These are phyloP conservation scores for Ceratocystis cubensis DNA, from an alignment of 2,329 filamentous ascomycete species.

Conservation along the genomic window DNA sequence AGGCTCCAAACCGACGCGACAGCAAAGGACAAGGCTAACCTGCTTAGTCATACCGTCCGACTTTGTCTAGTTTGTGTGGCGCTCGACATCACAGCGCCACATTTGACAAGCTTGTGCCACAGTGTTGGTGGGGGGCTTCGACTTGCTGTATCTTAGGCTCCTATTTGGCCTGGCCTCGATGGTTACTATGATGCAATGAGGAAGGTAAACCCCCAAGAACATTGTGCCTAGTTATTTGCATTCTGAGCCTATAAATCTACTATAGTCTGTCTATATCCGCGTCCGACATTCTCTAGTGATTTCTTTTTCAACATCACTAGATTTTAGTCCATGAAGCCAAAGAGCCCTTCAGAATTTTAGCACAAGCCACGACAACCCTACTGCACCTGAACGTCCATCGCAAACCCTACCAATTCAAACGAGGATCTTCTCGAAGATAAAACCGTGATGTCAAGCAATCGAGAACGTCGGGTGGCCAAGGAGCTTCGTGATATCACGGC, in stretches of 20 bases:
- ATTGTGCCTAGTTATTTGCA: neutral
- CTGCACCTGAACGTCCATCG: neutral
- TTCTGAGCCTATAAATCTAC: neutral
- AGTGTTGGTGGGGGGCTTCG: neutral
- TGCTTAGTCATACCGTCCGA: neutral
- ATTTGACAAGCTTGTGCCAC: slow-evolving; percentile 3
- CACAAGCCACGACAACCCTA: neutral
- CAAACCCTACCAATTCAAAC: neutral
- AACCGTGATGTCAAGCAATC: slow-evolving; percentile 35
- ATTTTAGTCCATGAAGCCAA: neutral
- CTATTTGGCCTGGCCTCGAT: neutral
- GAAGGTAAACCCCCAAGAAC: neutral
- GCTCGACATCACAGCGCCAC: neutral
- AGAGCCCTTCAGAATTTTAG: neutral
- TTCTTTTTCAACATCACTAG: neutral
- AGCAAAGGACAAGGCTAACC: slow-evolving; percentile 16
- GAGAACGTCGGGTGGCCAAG: slow-evolving; percentile 54
- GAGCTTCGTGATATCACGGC: slow-evolving; percentile 62
- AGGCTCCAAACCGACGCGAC: slow-evolving; percentile 20
- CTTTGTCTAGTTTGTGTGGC: neutral
- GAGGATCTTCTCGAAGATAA: neutral
- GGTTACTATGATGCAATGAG: slow-evolving; percentile 2
- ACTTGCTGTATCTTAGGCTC: neutral
- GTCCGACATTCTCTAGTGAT: neutral
- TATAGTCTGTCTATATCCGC: neutral